Evolutionary conservation across 805 yeast species (phyloP).

Genomic region (Candida silvatica): DNA sequence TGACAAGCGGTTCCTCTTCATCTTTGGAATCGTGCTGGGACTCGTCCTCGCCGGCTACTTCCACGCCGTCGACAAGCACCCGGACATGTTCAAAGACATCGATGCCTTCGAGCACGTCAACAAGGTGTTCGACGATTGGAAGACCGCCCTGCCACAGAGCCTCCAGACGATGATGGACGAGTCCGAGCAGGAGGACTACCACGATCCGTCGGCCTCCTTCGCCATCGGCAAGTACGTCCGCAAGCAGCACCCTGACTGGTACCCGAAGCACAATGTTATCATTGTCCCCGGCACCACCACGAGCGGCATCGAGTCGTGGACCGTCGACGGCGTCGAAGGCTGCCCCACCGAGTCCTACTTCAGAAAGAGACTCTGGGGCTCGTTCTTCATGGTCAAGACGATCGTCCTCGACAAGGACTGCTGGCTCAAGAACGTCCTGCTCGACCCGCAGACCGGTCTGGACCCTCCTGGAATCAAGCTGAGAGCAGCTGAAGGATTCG

Average conservation of each 20-base stretch:
- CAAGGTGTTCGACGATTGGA: slow-evolving; percentile 64
- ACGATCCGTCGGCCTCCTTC: slow-evolving; percentile 70
- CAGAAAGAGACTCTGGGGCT: slow-evolving; percentile 93
- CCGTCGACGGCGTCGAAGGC: slow-evolving; percentile 60
- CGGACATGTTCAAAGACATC: slow-evolving; percentile 33
- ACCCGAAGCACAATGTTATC: slow-evolving; percentile 68
- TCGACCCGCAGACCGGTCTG: slow-evolving; percentile 85
- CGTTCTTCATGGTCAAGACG: slow-evolving; percentile 86
- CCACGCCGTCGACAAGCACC: slow-evolving; percentile 28
- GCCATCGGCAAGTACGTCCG: slow-evolving; percentile 72
- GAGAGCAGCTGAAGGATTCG: slow-evolving; percentile 93
- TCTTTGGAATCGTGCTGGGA: slow-evolving; percentile 71
- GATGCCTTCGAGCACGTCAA: slow-evolving; percentile 46
- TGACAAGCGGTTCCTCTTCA: slow-evolving; percentile 8
- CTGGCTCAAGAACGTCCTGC: slow-evolving; percentile 87
- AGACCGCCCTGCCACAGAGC: slow-evolving; percentile 59
- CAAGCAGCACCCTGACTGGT: slow-evolving; percentile 30
- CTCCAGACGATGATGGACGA: slow-evolving; percentile 53
- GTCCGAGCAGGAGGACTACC: slow-evolving; percentile 35
- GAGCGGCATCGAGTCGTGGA: slow-evolving; percentile 94
- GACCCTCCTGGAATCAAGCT: slow-evolving; percentile 80
- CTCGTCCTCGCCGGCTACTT: slow-evolving; percentile 54
- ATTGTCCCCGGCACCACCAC: slow-evolving; percentile 96
- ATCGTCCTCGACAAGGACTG: slow-evolving; percentile 89
- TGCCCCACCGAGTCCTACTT: slow-evolving; percentile 84